Base-by-base conservation (phyloP, 768 basidiomycete species). In the Cantharellus anzutake region DNA sequence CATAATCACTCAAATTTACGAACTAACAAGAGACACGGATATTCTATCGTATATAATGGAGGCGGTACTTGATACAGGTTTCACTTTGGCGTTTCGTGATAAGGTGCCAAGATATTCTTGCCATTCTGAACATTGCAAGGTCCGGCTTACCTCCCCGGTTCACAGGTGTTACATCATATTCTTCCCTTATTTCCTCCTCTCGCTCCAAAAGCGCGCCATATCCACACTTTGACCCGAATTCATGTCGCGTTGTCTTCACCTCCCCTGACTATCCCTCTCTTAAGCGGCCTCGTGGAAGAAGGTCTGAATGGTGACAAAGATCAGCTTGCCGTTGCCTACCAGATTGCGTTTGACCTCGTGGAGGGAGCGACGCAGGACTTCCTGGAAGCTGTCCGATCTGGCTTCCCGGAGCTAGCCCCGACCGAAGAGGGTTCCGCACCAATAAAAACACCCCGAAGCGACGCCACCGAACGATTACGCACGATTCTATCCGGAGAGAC, bases 321-420 rank as follows among this genome's bases (percentile, higher is more conserved):
- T 53, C 65, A 92, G 64, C 78, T 78, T 44, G 73, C 91, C 5
- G 73, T 94, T 35, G 92, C 91, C 0, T 94, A 92, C 70, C 96
- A 99, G 69, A 81, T 97, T 68, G 91, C 87, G 0, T 98, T 98
- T 68, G 96, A 98, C 71, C 73, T 98, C 55, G 86, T 85, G 11
- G 94, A 97, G 71, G 89, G 92, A 41, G 94, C 90, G 0, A 80
- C 86, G 2, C 91, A 94, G 69, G 91, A 93, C 66, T 98, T 90
- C 72, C 73, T 97, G 51, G 84, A 90, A 66, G 80, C 75, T 51
- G 76, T 96, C 35, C 77, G 82, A 59, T 78, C 71, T 55, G 78
- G 79, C 37, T 72, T 90, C 5, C 88, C 85, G 34, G 11, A 48
- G 1, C 44, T 11, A 1, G 11, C 44, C 29, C 11, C 44, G 11